Conservation (phyloP, 2,329 filamentous ascomycete genomes). For the Botryosphaeria agaves region DNA sequence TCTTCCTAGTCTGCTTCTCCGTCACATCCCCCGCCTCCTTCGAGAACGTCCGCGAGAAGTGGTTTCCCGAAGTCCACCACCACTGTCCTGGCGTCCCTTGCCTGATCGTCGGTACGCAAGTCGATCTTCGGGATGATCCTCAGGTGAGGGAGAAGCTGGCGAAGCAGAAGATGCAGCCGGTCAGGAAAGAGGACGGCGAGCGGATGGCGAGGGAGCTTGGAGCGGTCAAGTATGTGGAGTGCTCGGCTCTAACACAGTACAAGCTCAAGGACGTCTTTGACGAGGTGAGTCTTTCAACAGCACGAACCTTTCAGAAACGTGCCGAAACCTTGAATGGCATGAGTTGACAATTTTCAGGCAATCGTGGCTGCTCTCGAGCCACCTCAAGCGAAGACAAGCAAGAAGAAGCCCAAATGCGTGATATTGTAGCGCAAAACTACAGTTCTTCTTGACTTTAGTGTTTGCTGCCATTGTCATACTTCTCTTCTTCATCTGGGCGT, state of each 20-base stretch:
- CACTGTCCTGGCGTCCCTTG: conserved; percentile 96
- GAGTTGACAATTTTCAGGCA: conserved; percentile 38
- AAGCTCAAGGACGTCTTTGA: conserved; percentile 99
- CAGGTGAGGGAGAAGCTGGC: conserved; percentile 78
- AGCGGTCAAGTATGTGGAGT: conserved; percentile 97
- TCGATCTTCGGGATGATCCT: conserved; percentile 80
- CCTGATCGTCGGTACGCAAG: conserved; percentile 94
- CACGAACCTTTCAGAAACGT: background rate
- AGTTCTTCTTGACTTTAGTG: too few relatives aligned
- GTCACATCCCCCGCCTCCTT: conserved; percentile 95
- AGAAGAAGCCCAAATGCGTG: conserved; percentile 18
- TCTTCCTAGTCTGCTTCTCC: conserved; percentile 97
- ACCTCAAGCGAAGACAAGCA: conserved; percentile 54
- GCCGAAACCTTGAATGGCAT: conserved; percentile 1
- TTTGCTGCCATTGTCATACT: conserved; percentile 5
- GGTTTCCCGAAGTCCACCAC: conserved; percentile 97
- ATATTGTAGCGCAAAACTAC: conserved; percentile 18
- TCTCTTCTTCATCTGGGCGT: conserved; percentile 5
- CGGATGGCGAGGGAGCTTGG: conserved; percentile 94
- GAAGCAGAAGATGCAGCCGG: conserved; percentile 92
- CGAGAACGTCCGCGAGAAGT: conserved; percentile 98
- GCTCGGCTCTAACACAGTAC: conserved; percentile 93
- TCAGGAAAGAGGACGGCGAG: conserved; percentile 84
- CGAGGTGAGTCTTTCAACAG: conserved; percentile 46
- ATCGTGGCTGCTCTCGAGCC: conserved; percentile 93